These are phyloP conservation scores for Lactarius evosmus DNA, from an alignment of 768 basidiomycete species.

Conservation along the genomic window DNA sequence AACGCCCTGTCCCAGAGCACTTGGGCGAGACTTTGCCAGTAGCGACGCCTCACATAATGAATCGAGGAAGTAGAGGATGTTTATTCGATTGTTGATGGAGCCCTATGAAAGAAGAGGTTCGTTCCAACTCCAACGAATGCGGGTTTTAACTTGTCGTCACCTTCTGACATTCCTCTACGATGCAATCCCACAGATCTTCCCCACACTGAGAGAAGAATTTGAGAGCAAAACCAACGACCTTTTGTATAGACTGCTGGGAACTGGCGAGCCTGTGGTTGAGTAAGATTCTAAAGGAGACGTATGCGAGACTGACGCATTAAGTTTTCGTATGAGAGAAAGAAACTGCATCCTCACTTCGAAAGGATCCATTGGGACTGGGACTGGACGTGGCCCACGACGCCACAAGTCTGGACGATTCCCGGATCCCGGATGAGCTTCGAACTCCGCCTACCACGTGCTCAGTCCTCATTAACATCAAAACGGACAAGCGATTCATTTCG, in stretches of 20 bases:
- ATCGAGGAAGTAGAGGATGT: conserved; percentile 89
- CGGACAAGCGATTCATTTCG: not conserved
- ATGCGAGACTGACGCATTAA: conserved; percentile 57
- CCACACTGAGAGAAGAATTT: conserved; percentile 83
- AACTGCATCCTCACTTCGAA: conserved; percentile 78
- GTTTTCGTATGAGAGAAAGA: conserved; percentile 53
- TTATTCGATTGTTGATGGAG: conserved; percentile 87
- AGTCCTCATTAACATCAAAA: not conserved
- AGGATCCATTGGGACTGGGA: conserved; percentile 60
- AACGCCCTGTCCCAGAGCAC: conserved; percentile 39
- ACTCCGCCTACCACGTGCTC: not conserved
- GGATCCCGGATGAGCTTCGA: not conserved
- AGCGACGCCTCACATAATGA: conserved; percentile 79
- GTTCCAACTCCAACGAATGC: not conserved
- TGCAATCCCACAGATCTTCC: conserved; percentile 92
- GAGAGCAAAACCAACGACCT: conserved; percentile 79
- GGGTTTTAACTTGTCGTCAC: conserved; percentile 37
- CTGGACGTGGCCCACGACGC: not conserved
- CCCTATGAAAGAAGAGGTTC: conserved; percentile 38
- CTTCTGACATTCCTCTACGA: conserved; percentile 88
- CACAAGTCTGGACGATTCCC: not conserved
- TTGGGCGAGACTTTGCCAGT: conserved; percentile 58
- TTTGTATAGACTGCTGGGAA: conserved; percentile 85
- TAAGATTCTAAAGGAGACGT: not conserved
- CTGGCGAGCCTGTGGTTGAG: conserved; percentile 42